These are phyloP conservation scores for Gilbertella persicaria DNA, from an alignment of 371 early-diverging fungal species.

Conservation along the genomic window DNA sequence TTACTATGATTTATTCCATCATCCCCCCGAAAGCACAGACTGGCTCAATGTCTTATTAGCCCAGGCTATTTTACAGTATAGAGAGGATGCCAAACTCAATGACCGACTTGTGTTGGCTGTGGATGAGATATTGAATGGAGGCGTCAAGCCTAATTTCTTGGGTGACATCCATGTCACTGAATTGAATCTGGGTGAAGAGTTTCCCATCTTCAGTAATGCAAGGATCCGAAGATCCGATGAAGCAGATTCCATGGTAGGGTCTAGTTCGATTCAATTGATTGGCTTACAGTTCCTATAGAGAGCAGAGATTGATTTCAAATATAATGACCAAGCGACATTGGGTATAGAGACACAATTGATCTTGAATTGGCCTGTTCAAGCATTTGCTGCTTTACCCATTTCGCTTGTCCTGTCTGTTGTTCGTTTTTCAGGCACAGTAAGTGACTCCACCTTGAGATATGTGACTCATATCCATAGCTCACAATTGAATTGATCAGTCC, in stretches of 20 bases:
- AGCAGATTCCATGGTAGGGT: conserved; percentile 65
- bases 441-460: background rate
- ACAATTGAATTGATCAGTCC: conserved; percentile 52
- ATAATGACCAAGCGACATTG: conserved; percentile 75
- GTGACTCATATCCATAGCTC: conserved; percentile 14
- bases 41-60: conserved; percentile 94
- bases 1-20: conserved; percentile 63
- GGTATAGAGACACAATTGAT: conserved; percentile 83
- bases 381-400: conserved; percentile 89
- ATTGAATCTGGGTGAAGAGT: conserved; percentile 87
- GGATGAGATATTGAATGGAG: conserved; percentile 79
- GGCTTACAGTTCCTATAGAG: conserved; percentile 3
- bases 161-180: conserved; percentile 87
- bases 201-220: conserved; percentile 77
- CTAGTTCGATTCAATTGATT: background rate
- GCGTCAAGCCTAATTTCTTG: conserved; percentile 78
- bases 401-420: conserved; percentile 81
- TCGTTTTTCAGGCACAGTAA: conserved; percentile 86
- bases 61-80: conserved; percentile 79
- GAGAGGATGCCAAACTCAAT: conserved; percentile 81
- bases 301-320: conserved; percentile 78
- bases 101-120: conserved; percentile 71
- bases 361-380: conserved; percentile 87
- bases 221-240: conserved; percentile 71
- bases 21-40: conserved; percentile 81